Evolutionary conservation across 1,139 yeast species (phyloP).

Genomic region (Nakaseomyces delphensis): DNA sequence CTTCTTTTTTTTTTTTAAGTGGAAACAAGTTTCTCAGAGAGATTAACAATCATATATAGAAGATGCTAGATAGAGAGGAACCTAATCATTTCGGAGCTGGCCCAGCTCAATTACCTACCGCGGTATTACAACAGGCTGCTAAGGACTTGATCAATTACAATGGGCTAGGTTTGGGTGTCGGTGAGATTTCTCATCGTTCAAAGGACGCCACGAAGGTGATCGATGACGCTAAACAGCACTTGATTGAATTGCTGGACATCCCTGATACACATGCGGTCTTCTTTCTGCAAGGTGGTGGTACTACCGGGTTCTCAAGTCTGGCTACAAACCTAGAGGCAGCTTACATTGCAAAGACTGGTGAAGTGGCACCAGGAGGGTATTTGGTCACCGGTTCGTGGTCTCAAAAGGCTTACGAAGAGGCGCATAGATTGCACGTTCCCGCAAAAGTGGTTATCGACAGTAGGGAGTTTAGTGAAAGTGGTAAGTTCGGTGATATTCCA

Average conservation of each 20-base stretch:
- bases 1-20: too few relatives aligned
- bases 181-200: constrained; percentile 94
- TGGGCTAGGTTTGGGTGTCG: constrained; percentile 70
- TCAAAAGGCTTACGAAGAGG: constrained; percentile 78
- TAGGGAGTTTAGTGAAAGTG: constrained; percentile 37
- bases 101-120: constrained; percentile 83
- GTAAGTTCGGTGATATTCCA: constrained; percentile 64
- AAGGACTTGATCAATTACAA: constrained; percentile 65
- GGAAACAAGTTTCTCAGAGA: not conserved
- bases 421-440: constrained; percentile 71
- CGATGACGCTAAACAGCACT: constrained; percentile 62
- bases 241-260: constrained; percentile 53
- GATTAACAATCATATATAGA: not conserved
- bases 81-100: constrained; percentile 95
- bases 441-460: constrained; percentile 63
- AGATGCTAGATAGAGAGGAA: constrained; percentile 50
- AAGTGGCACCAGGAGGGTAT: constrained; percentile 75
- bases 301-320: constrained; percentile 84
- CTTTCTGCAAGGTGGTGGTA: constrained; percentile 96
- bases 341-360: constrained; percentile 55
- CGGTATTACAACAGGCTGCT: constrained; percentile 82
- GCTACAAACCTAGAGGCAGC: constrained; percentile 77
- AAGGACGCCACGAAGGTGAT: constrained; percentile 70
- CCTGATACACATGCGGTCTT: constrained; percentile 93
- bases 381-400: constrained; percentile 93